Evolutionary conservation across 768 basidiomycete species (phyloP), one percentile per base, ranked within the genome.

Genomic region (Leucogyrophana mollusca): DNA sequence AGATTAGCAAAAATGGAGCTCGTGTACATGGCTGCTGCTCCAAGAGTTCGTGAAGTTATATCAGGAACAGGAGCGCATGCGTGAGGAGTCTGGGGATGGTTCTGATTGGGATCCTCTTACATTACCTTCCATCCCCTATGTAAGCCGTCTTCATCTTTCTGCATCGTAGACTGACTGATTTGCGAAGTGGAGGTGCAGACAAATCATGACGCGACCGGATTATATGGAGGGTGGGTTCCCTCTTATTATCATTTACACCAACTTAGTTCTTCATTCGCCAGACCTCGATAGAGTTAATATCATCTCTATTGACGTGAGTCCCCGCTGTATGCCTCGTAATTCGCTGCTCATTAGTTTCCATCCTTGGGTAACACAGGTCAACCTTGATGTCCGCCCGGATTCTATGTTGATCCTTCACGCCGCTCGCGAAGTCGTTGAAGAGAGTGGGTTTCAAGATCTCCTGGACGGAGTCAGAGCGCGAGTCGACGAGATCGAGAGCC

Each of bases 401-500:
- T 92, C 89, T 0, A 77, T 84, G 68, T 74, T 90, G 16, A 79
- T 88, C 43, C 74, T 91, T 4, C 80, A 80, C 43, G 85, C 88
- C 40, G 87, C 87, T 27, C 72, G 77, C 52, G 73, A 83, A 54
- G 83, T 91, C 4, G 82, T 83, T 14, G 73, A 77, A 18, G 84
- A 84, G 61, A 81, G 85, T 38, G 90, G 80, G 8, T 94, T 94
- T 57, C 83, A 92, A 40, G 84, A 88, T n/a, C 59, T 83, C 27
- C 73, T 91, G 14, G 77, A 90, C 50, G 73, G 72, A 42, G 90
- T 91, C 4, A 73, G 87, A 40, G 79, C 79, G 49, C 74, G 93
- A 11, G 81, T 94, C 33, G 87, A 92, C 62, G 85, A 89, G 64
- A 94, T 94, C 56, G 92, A 94, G 67, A 86, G 84, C 62, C 59